Base-by-base conservation (phyloP, 345 rosid genomes). In the Eucalyptus tenuipes region DNA sequence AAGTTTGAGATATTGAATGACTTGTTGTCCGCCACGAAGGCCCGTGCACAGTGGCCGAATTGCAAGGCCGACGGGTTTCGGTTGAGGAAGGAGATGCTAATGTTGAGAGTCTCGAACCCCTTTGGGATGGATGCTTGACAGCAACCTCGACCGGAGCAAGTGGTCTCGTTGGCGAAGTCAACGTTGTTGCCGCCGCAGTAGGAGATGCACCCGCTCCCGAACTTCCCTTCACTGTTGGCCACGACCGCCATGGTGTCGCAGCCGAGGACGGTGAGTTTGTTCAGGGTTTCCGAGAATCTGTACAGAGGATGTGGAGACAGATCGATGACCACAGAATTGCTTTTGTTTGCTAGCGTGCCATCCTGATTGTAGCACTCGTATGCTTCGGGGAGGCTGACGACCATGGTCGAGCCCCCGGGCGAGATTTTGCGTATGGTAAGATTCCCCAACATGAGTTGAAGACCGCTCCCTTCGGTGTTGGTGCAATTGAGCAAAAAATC, bases 201-300 rank as follows among this genome's bases (percentile, higher is more conserved):
- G 27, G 61, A 55, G 12, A 8, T 2, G 61, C 61, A 55, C 2
- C 6, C 25, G 13, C 61, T 22, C 61, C 13, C 1, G 5, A 4
- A 2, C 61, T 0, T 55, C 61, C 61, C 61, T 55, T 9, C 5
- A 0, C 27, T 2, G 2, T 55, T 0, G 61, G 5, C 61, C 61
- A 55, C 61, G 61, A 0, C 0, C 27, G 61, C 61, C 0, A 55
- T 0, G 61, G 5, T 2, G 61, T 24, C 1, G 61, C 61, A 55
- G 29, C 61, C 61, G 27, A 55, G 3, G 61, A 55, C 29, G 61
- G 2, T 1, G 61, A 55, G 29, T 0, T 55, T 55, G 27, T 55
- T 22, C 1, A 4, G 12, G 61, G 61, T 24, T 22, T 22, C 12
- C 1, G 61, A 50, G 55, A 50, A 6, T 50, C 22, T 50, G 55